Evolutionary conservation across 345 rosid species (phyloP).

Genomic region (Salix arbutifolia): DNA sequence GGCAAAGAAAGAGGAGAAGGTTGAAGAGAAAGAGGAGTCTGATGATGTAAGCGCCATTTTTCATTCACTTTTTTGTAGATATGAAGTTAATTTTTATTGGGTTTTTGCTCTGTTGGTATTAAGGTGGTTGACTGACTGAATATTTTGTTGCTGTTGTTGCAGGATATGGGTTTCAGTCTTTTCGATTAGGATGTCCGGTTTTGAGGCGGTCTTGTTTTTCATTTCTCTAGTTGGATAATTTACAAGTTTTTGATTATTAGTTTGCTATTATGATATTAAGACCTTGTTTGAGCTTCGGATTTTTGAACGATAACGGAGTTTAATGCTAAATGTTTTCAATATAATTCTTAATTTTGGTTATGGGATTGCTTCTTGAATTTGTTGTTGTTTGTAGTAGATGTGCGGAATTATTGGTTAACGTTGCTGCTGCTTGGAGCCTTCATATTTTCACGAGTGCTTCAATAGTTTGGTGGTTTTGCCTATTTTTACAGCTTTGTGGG

Average conservation of each 20-base stretch:
- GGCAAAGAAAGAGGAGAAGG: conserved; percentile 67
- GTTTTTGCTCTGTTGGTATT: neutral
- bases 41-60: conserved; percentile 46
- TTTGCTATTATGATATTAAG: conserved; percentile 13
- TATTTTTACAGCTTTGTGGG: neutral
- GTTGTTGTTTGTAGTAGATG: neutral
- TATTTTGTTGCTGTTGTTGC: conserved; percentile 21
- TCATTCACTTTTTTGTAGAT: neutral
- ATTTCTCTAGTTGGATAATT: conserved; percentile 9
- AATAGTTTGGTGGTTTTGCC: neutral
- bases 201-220: conserved; percentile 2
- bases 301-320: conserved; percentile 22
- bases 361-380: neutral
- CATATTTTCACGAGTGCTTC: neutral
- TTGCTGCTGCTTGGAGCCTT: neutral
- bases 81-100: too few species aligned
- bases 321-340: conserved; percentile 1
- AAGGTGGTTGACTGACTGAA: neutral
- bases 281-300: conserved; percentile 9
- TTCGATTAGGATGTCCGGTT: conserved; percentile 42
- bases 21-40: conserved; percentile 73
- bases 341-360: neutral
- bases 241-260: conserved; percentile 24
- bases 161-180: conserved; percentile 86
- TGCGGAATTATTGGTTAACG: neutral